These are phyloP conservation scores for Themeda triandra DNA, from an alignment of 176 grass and related monocot species.

Conservation along the genomic window DNA sequence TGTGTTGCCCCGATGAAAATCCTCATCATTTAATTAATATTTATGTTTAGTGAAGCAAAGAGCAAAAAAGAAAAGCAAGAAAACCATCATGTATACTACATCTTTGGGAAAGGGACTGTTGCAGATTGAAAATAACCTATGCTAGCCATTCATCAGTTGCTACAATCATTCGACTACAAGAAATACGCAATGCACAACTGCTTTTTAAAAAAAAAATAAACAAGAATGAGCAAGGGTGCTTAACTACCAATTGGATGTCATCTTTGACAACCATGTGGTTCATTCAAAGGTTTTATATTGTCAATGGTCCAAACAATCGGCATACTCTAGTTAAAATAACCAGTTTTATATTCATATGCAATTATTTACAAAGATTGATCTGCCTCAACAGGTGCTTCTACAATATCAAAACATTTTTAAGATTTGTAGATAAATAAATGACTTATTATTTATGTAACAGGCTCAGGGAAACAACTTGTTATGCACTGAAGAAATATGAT, in stretches of 20 bases:
- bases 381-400: too few relatives aligned
- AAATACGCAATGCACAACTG: neutral
- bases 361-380: too few relatives aligned
- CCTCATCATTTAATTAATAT: neutral
- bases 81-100: neutral
- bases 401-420: too few relatives aligned
- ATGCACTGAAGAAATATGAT: neutral
- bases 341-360: neutral
- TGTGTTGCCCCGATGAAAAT: neutral
- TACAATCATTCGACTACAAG: neutral
- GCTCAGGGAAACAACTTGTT: neutral
- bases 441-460: neutral
- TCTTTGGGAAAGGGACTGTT: neutral
- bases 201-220: too few relatives aligned
- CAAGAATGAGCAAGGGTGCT: neutral
- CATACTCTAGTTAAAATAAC: neutral
- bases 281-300: neutral
- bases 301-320: neutral
- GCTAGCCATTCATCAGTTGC: neutral
- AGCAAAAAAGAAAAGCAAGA: neutral
- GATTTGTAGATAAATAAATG: too few relatives aligned
- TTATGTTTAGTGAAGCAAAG: neutral
- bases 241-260: neutral
- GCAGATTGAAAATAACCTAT: neutral
- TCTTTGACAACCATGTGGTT: neutral